phyloP scores from a whole-genome alignment of 2,329 filamentous ascomycete species.

The Xylaria sp. region DNA sequence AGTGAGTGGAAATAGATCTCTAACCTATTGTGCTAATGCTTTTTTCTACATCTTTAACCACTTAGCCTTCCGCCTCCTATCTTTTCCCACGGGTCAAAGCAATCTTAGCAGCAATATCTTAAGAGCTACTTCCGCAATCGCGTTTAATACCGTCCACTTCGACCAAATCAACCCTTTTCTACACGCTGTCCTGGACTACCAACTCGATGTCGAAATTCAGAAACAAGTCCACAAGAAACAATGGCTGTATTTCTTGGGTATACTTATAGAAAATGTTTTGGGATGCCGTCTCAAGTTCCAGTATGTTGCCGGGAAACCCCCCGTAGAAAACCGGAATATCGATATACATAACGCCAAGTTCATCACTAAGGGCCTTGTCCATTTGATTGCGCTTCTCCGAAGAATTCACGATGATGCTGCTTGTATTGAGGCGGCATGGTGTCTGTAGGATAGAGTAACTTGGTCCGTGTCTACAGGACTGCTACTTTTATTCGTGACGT shows the following conservation, averaged over 20 bases:
- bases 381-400: constrained; percentile 50
- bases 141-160: not conserved
- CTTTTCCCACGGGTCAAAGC: not conserved
- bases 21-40: not conserved
- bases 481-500: constrained; percentile 18
- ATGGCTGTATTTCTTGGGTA: constrained; percentile 40
- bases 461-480: constrained; percentile 14
- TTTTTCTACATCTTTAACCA: constrained; percentile 1
- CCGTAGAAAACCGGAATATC: constrained; percentile 50
- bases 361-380: constrained; percentile 48
- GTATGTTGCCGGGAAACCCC: constrained; percentile 49
- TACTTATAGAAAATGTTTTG: constrained; percentile 32
- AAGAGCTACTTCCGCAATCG: not conserved
- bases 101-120: not conserved
- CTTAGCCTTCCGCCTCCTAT: not conserved
- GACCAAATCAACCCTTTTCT: not conserved
- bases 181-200: not conserved
- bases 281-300: constrained; percentile 48
- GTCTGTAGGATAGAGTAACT: constrained; percentile 39
- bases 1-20: too few species aligned
- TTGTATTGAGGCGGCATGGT: constrained; percentile 45
- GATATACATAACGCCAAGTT: constrained; percentile 52
- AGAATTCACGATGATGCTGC: constrained; percentile 52
- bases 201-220: not conserved
- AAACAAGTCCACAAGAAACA: constrained; percentile 42